Percentiles rank a stretch among this genome's conserved stretches.
These are phyloP conservation scores for Pisolithus thermaeus DNA, from an alignment of 1,284 basidiomycete genomes.

Conservation along the genomic window DNA sequence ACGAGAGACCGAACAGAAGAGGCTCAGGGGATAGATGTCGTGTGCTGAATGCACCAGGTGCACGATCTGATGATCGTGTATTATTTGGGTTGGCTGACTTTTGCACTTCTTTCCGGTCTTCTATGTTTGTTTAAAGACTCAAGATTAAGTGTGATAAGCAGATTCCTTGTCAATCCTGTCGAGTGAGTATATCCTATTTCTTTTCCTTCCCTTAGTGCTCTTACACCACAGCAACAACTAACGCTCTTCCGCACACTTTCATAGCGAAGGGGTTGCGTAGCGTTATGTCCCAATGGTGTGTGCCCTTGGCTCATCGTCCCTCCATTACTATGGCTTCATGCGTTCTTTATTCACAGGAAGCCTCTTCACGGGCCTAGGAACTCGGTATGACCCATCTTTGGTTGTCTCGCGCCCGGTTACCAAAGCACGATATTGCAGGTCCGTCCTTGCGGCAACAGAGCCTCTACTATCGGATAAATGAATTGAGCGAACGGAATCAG, in stretches of 20 bases:
- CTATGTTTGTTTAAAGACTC: conserved; percentile 38
- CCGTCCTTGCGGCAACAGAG: conserved; percentile 68
- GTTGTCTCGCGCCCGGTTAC: conserved; percentile 1
- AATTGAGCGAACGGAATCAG: conserved; percentile 56
- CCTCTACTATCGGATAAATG: conserved; percentile 60
- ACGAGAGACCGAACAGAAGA: conserved; percentile 49
- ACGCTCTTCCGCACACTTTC: background rate
- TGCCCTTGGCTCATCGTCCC: background rate
- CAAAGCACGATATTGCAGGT: conserved; percentile 31
- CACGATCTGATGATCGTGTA: conserved; percentile 39
- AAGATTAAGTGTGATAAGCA: conserved; percentile 75
- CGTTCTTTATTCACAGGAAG: conserved; percentile 36
- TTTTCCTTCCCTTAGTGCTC: background rate
- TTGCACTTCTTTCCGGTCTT: conserved; percentile 11
- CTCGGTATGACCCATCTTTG: conserved; percentile 34
- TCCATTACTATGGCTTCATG: conserved; percentile 3
- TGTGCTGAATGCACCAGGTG: conserved; percentile 58
- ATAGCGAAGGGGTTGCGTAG: conserved; percentile 57
- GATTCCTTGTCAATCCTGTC: conserved; percentile 66
- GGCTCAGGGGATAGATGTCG: conserved; percentile 46
- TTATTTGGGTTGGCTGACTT: conserved; percentile 12
- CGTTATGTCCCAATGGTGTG: conserved; percentile 65
- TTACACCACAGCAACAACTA: background rate
- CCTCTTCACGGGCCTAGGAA: conserved; percentile 59
- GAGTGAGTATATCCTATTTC: conserved; percentile 34